phyloP scores from a whole-genome alignment of 768 basidiomycete genomes.

The Psilocybe tampanensis region DNA sequence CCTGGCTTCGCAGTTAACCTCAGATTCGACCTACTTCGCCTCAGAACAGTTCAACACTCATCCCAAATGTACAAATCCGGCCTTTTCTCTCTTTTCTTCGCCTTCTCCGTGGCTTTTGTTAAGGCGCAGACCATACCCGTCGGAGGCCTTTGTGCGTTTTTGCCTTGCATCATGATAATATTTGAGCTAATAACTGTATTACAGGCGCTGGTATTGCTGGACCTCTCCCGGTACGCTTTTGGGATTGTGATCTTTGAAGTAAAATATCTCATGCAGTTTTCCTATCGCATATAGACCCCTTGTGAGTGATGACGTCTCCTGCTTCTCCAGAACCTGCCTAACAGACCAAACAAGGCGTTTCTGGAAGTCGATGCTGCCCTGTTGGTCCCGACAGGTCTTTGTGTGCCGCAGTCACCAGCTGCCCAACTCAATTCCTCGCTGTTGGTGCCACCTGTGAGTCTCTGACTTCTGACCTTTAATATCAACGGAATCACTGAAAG shows the following conservation, averaged over 20 bases:
- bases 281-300: not conserved
- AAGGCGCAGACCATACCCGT: constrained; percentile 13
- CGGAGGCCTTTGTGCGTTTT: constrained; percentile 14
- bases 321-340: not conserved
- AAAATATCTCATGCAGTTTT: no score
- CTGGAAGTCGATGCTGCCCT: constrained; percentile 19
- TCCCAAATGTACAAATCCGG: constrained; percentile 1
- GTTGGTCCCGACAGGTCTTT: constrained; percentile 15
- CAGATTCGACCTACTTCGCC: not conserved
- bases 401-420: constrained; percentile 15
- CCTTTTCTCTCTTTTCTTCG: not conserved
- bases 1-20: not conserved
- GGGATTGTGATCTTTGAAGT: no score
- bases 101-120: not conserved
- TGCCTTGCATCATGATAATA: not conserved
- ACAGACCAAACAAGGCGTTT: constrained; percentile 6
- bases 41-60: not conserved
- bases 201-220: constrained; percentile 21
- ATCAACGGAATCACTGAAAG: not conserved
- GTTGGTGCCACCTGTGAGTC: constrained; percentile 19
- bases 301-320: not conserved
- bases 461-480: no score
- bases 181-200: not conserved
- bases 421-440: constrained; percentile 16
- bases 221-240: constrained; percentile 11